These are phyloP conservation scores for Adansonia grandidieri DNA, from an alignment of 441 rosid species.

Conservation along the genomic window DNA sequence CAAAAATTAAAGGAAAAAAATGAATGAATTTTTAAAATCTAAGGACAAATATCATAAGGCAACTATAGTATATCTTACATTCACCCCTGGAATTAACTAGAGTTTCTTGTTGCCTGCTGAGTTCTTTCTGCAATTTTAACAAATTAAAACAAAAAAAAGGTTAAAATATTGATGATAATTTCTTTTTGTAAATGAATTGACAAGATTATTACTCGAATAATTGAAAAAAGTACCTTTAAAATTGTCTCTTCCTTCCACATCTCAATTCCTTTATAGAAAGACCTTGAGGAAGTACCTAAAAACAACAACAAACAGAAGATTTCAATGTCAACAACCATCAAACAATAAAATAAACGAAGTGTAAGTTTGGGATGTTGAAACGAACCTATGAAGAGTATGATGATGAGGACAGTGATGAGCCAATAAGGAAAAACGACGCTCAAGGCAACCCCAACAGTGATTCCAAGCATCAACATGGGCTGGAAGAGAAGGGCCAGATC, in stretches of 20 bases:
- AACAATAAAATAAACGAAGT: neutral
- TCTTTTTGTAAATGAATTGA: neutral
- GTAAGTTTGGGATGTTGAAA: neutral
- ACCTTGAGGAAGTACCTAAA: conserved; percentile 85
- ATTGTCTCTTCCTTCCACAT: conserved; percentile 94
- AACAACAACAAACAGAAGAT: conserved; percentile 16
- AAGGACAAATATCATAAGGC: neutral
- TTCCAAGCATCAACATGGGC: conserved; percentile 90
- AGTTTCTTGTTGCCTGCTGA: conserved; percentile 46
- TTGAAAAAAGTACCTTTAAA: conserved; percentile 51
- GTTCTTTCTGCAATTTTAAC: conserved; percentile 61
- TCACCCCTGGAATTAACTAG: conserved; percentile 67
- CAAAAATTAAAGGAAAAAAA: conserved; percentile 7
- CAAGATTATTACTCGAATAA: neutral
- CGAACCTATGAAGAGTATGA: conserved; percentile 79
- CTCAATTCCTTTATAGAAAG: conserved; percentile 64
- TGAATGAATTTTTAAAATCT: conserved; percentile 15
- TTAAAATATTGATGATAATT: neutral
- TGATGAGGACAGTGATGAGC: conserved; percentile 90
- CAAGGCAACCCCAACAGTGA: conserved; percentile 82
- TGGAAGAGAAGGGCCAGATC: conserved; percentile 89
- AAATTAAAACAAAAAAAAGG: neutral
- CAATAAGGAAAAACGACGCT: conserved; percentile 96
- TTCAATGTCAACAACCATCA: neutral
- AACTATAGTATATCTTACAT: conserved; percentile 46